phyloP scores from a whole-genome alignment of 305 asterid species.

The Stenogyne calaminthoides region DNA sequence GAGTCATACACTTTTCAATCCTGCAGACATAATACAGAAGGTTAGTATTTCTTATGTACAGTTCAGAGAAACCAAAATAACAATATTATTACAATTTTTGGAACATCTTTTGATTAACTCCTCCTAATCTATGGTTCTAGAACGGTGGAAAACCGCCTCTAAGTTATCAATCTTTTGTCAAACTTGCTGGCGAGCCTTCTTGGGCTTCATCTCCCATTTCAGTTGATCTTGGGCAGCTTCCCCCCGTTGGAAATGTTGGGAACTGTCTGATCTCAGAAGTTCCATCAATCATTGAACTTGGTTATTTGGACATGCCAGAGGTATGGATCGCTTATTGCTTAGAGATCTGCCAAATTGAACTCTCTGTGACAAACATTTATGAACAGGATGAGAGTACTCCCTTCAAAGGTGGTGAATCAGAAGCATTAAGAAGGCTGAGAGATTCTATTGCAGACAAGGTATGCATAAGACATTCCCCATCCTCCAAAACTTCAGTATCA shows the following conservation, averaged over 20 bases:
- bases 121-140: constrained; percentile 38
- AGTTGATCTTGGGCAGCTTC: constrained; percentile 49
- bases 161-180: constrained; percentile 84
- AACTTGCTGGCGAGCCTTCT: constrained; percentile 84
- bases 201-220: constrained; percentile 71
- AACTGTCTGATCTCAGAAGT: constrained; percentile 52
- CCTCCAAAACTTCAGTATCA: background rate
- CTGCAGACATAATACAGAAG: constrained; percentile 80
- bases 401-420: constrained; percentile 93
- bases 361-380: constrained; percentile 22
- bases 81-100: background rate
- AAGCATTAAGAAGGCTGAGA: constrained; percentile 77
- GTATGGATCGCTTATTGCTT: constrained; percentile 37
- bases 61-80: constrained; percentile 3
- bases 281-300: constrained; percentile 74
- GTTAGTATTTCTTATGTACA: constrained; percentile 36
- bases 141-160: constrained; percentile 91
- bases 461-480: constrained; percentile 3
- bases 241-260: constrained; percentile 69
- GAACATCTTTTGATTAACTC: too few relatives aligned
- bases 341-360: constrained; percentile 14
- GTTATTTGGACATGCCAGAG: constrained; percentile 66
- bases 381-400: constrained; percentile 72
- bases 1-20: constrained; percentile 88
- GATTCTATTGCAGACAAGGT: constrained; percentile 79